phyloP scores from a whole-genome alignment of 306 rosid species.

The Rosa persica region DNA sequence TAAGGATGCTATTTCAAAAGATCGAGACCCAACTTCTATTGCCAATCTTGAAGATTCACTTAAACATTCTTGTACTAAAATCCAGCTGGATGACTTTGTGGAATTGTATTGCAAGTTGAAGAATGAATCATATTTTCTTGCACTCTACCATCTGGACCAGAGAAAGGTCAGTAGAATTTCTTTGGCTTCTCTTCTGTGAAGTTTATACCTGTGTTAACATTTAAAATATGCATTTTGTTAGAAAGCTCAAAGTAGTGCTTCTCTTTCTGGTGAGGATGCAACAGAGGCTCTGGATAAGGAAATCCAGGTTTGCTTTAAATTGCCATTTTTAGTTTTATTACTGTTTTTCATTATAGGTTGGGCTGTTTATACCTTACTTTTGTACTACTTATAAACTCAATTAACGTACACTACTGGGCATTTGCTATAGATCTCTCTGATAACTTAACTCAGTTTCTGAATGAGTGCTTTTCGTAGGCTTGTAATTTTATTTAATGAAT shows the following conservation, averaged over 20 bases:
- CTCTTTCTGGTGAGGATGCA: constrained; percentile 54
- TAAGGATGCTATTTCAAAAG: constrained; percentile 50
- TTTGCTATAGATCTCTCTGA: not conserved
- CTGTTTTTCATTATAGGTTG: not conserved
- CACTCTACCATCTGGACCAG: constrained; percentile 54
- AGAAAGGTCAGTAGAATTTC: constrained; percentile 52
- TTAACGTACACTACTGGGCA: not conserved
- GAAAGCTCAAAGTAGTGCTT: constrained; percentile 47
- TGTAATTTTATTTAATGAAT: not conserved
- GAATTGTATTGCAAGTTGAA: constrained; percentile 71
- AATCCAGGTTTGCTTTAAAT: constrained; percentile 54
- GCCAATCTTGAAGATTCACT: constrained; percentile 36
- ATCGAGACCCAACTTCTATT: constrained; percentile 35
- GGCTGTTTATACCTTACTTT: constrained; percentile 5
- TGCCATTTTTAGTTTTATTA: constrained; percentile 10
- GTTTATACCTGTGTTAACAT: constrained; percentile 26
- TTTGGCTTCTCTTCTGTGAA: constrained; percentile 20
- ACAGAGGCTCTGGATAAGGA: constrained; percentile 54
- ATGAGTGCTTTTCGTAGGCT: not conserved
- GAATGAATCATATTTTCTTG: constrained; percentile 48
- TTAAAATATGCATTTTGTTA: constrained; percentile 38
- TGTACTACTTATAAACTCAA: not conserved
- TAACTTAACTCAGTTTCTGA: not conserved
- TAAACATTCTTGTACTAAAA: constrained; percentile 28
- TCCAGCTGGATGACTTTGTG: constrained; percentile 46